These are phyloP conservation scores for Tulasnella sp. DNA, from an alignment of 768 basidiomycete species.

Conservation along the genomic window DNA sequence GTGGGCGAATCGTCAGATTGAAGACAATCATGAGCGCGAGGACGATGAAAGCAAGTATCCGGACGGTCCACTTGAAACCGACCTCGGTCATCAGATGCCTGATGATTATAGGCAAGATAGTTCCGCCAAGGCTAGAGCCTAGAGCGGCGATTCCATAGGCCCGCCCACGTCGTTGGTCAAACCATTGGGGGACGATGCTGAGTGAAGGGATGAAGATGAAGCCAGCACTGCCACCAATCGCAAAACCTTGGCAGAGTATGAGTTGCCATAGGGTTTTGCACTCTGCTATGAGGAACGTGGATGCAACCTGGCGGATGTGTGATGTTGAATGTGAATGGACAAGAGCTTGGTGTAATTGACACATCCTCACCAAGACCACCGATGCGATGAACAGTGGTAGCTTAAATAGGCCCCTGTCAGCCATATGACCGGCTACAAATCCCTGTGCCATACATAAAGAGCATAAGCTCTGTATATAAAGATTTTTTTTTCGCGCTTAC, in stretches of 20 bases:
- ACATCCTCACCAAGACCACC: background rate
- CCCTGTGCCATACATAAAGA: no score
- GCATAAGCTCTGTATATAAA: no score
- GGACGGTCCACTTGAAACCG: constrained; percentile 32
- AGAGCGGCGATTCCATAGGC: constrained; percentile 49
- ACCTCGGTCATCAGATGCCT: constrained; percentile 17
- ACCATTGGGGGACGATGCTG: constrained; percentile 4
- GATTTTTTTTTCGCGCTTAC: no score
- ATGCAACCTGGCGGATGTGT: background rate
- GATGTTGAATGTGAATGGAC: background rate
- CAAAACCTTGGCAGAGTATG: constrained; percentile 13
- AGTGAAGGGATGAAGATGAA: constrained; percentile 7
- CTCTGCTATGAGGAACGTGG: constrained; percentile 13
- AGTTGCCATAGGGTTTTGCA: constrained; percentile 16
- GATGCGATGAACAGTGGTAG: constrained; percentile 1
- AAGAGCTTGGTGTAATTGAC: background rate
- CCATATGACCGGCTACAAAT: constrained; percentile 5
- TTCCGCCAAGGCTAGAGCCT: constrained; percentile 13
- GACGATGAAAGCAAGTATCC: constrained; percentile 55
- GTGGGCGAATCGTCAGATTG: constrained; percentile 20
- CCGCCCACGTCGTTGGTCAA: constrained; percentile 35
- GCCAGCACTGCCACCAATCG: constrained; percentile 12
- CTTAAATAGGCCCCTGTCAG: constrained; percentile 3
- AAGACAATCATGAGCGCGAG: constrained; percentile 39
- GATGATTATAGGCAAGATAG: constrained; percentile 17